Percentiles rank a stretch among this genome's conserved stretches.
phyloP scores from a whole-genome alignment of 495 filamentous ascomycete genomes.

The Talaromyces wortmannii region DNA sequence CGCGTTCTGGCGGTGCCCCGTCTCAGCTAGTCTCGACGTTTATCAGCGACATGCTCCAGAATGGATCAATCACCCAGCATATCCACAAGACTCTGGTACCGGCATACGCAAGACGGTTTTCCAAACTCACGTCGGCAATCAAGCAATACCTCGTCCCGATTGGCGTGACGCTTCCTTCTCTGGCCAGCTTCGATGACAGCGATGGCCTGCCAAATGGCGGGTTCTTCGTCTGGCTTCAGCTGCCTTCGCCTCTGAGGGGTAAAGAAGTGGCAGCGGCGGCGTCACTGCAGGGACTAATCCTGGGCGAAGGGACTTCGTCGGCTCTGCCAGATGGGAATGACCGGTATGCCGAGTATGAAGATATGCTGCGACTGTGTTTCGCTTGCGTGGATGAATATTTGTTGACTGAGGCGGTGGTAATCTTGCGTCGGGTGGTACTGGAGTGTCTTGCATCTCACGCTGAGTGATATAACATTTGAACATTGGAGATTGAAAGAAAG shows the following conservation, averaged over 20 bases:
- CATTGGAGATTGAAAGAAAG: too few species aligned
- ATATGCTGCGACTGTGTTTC: constrained; percentile 48
- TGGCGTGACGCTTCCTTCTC: constrained; percentile 38
- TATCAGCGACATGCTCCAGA: constrained; percentile 45
- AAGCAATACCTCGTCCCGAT: constrained; percentile 40
- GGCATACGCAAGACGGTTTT: constrained; percentile 43
- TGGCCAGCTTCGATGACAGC: too few species aligned
- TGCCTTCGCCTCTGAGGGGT: constrained; percentile 37
- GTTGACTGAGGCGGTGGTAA: constrained; percentile 48
- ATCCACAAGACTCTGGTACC: constrained; percentile 32
- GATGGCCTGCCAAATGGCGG: constrained; percentile 48
- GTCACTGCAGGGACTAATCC: constrained; percentile 43
- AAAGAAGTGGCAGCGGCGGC: constrained; percentile 38
- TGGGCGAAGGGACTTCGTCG: constrained; percentile 51
- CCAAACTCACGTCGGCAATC: constrained; percentile 39
- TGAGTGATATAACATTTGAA: too few species aligned
- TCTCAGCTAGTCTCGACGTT: constrained; percentile 60
- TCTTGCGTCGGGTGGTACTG: neutral
- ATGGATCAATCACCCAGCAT: constrained; percentile 37
- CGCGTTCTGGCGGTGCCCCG: constrained; percentile 62
- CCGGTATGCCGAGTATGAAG: constrained; percentile 24
- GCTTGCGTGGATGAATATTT: constrained; percentile 57
- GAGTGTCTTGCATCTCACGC: neutral
- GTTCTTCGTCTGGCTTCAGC: constrained; percentile 61
- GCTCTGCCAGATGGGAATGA: constrained; percentile 43